Base-by-base conservation (phyloP, 2,329 filamentous ascomycete genomes). In the Microdochium nivale region DNA sequence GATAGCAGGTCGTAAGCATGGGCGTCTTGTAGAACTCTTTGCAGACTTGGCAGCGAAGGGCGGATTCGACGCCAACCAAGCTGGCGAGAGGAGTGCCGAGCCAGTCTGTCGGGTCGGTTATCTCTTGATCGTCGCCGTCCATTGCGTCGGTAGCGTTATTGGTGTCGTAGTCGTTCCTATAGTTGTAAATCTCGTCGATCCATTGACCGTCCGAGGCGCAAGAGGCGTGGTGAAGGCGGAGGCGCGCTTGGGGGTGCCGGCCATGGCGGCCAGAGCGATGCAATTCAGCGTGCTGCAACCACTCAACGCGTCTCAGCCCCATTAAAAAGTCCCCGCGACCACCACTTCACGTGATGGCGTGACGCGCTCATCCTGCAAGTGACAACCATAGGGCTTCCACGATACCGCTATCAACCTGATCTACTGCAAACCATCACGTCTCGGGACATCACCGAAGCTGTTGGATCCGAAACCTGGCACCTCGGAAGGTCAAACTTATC, bases 21-120 rank as follows among this genome's bases (percentile, higher is more conserved):
- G 94, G 94, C 49, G 90, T 95, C 55, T 83, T 83, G 73, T 88
- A 97, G 70, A 97, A 95, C 68, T 99, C 95, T 67, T 97, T 97
- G 80, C 94, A 99, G 54, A 99, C 88, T 69, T 97, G 89, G 70
- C 94, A 99, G 60, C 94, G 88, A 21, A 99, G 77, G 2, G 90
- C 84, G 54, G 87, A 84, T 63, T 99, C 94, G 56, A 99, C 81
- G 14, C 80, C 73, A 48, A 83, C 76, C 51, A 95, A 79, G 14
- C 73, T 73, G 16, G 81, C 70, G 1, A 95, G 74, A 2, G 83
- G 78, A 13, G 89, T 95, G 11, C 73, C 62, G 5, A 90, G 75
- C 89, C 89, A 95, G 72, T 95, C 89, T 50, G 88, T 91, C n/a
- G 88, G 85, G 70, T 94, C 88, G 49, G 86, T 70, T 43, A 92